Evolutionary conservation across 495 filamentous ascomycete genomes (phyloP).

Genomic region (Hyphodiscus hymeniophilus): DNA sequence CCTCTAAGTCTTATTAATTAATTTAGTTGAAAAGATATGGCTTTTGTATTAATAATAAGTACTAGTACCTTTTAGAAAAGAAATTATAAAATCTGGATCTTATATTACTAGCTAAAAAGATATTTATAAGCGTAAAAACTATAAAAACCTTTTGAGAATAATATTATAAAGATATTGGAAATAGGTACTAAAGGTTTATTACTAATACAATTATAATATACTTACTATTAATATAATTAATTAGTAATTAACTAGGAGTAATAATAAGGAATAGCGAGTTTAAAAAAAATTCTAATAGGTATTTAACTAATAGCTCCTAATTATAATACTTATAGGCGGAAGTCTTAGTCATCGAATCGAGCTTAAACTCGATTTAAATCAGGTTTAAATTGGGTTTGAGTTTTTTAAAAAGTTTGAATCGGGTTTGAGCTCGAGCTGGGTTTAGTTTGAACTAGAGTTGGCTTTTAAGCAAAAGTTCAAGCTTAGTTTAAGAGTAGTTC

Average conservation of each 20-base stretch:
- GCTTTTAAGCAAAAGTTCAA: too few relatives aligned
- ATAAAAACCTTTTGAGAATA: background rate
- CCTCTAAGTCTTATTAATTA: too few relatives aligned
- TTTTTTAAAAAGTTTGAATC: too few relatives aligned
- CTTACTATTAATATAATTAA: background rate
- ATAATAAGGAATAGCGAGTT: background rate
- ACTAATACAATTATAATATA: slow-evolving; percentile 6
- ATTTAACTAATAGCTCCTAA: background rate
- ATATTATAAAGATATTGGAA: background rate
- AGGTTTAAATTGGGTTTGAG: too few relatives aligned
- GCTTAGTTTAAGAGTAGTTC: too few relatives aligned
- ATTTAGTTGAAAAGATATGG: background rate
- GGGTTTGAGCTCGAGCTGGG: too few relatives aligned
- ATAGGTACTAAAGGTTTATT: background rate
- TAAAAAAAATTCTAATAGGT: background rate
- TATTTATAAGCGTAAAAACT: background rate
- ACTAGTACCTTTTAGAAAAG: background rate
- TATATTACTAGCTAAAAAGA: background rate
- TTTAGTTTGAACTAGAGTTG: too few relatives aligned
- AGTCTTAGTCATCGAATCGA: too few relatives aligned
- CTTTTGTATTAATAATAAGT: background rate
- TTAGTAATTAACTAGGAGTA: background rate
- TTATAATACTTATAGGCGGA: background rate
- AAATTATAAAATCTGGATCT: background rate
- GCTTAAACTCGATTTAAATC: too few relatives aligned